Evolutionary conservation across 129 eudicot species (phyloP).

Genomic region (Glebionis coronaria): DNA sequence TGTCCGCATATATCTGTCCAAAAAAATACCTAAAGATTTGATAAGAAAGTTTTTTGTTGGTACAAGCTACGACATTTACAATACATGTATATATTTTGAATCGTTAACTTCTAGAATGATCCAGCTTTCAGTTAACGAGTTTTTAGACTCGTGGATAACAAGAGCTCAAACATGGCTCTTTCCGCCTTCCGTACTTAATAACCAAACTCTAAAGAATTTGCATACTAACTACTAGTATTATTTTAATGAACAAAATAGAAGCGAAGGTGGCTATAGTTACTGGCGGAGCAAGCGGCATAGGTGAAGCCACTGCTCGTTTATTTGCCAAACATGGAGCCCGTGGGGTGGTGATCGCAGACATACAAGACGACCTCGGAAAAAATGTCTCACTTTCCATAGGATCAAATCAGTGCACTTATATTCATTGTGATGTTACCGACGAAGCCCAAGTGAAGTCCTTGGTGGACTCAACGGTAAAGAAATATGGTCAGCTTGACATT

Average conservation of each 20-base stretch:
- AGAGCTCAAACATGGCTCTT: too few relatives aligned
- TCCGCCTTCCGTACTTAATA: too few relatives aligned
- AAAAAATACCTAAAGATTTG: too few relatives aligned
- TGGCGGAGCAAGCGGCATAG: constrained; percentile 39
- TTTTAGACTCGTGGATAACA: too few relatives aligned
- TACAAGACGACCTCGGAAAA: constrained; percentile 28
- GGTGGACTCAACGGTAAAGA: constrained; percentile 26
- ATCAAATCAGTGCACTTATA: constrained; percentile 20
- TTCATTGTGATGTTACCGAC: constrained; percentile 33
- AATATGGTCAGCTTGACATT: constrained; percentile 30
- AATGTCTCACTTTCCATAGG: constrained; percentile 22
- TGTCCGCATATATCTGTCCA: too few relatives aligned
- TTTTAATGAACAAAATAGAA: constrained; percentile 12
- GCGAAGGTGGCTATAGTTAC: constrained; percentile 34
- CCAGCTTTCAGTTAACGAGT: too few relatives aligned
- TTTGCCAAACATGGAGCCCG: constrained; percentile 28
- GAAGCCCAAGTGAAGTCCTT: constrained; percentile 32
- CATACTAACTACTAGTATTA: too few relatives aligned
- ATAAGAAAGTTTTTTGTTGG: too few relatives aligned
- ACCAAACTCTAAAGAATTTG: too few relatives aligned
- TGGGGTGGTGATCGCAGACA: constrained; percentile 33
- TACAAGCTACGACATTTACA: too few relatives aligned
- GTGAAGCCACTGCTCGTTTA: constrained; percentile 31
- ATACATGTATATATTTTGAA: too few relatives aligned
- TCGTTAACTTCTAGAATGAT: too few relatives aligned